Percentiles rank a stretch among this genome's conserved stretches.
Conservation (phyloP, 1,139 yeast genomes). For the Tardiomyces digboiensis region DNA sequence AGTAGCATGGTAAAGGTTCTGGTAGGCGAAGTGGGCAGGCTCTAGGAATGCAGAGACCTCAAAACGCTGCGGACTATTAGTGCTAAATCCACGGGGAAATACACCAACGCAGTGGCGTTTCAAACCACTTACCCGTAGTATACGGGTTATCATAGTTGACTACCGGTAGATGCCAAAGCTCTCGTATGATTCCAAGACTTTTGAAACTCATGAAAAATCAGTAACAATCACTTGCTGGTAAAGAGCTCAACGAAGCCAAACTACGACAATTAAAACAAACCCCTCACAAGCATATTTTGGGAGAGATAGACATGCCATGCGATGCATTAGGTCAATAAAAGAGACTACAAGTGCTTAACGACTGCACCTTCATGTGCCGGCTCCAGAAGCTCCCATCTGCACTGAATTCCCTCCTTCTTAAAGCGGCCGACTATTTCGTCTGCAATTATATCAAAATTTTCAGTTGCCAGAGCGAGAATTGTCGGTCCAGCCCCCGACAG, state of each 20-base stretch:
- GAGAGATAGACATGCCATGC: too few species aligned
- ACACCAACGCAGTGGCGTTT: too few species aligned
- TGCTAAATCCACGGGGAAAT: neutral
- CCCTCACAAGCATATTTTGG: too few species aligned
- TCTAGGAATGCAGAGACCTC: constrained; percentile 9
- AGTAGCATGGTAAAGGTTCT: constrained; percentile 23
- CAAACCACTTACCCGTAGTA: too few species aligned
- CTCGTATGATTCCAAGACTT: too few species aligned
- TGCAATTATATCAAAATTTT: constrained; percentile 79
- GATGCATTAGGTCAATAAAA: too few species aligned
- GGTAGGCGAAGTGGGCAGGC: constrained; percentile 9
- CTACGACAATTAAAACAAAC: too few species aligned
- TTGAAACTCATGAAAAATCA: too few species aligned
- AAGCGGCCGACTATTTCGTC: constrained; percentile 61
- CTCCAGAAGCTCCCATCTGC: constrained; percentile 76
- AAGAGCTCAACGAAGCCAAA: too few species aligned
- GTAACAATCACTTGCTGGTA: too few species aligned
- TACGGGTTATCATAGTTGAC: too few species aligned
- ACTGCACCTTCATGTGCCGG: constrained; percentile 72
- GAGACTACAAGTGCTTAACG: constrained; percentile 8
- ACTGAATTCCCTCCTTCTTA: constrained; percentile 52
- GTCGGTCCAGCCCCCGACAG: constrained; percentile 98
- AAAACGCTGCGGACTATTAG: constrained; percentile 2
- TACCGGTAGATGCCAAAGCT: too few species aligned
- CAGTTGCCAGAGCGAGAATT: constrained; percentile 86